Conservation (phyloP, 2,329 filamentous ascomycete species). For the Aureobasidium zeae region DNA sequence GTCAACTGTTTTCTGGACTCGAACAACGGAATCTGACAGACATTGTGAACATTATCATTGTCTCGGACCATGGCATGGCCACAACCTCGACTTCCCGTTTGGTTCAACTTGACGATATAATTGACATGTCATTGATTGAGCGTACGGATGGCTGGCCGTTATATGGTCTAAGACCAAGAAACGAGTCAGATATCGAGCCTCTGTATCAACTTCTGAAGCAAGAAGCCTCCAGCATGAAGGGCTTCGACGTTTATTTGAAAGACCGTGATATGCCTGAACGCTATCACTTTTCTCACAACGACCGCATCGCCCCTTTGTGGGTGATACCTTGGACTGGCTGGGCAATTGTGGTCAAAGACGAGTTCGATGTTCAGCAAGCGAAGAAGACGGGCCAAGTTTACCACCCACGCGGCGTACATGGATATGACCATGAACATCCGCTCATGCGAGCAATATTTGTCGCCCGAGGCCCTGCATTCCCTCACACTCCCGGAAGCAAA, state of each 20-base stretch:
- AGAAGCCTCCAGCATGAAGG: conserved; percentile 53
- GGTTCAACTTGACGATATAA: conserved; percentile 80
- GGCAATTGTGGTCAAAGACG: conserved; percentile 73
- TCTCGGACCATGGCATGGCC: conserved; percentile 97
- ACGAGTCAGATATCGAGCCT: conserved; percentile 52
- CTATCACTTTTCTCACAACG: conserved; percentile 83
- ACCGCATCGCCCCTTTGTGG: conserved; percentile 90
- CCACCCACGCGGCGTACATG: conserved; percentile 75
- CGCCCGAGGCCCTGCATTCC: conserved; percentile 84
- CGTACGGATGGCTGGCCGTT: conserved; percentile 92
- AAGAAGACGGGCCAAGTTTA: conserved; percentile 58
- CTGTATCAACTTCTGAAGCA: conserved; percentile 55
- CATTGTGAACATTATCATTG: conserved; percentile 90
- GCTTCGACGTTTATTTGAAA: conserved; percentile 78
- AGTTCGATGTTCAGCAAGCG: conserved; percentile 65
- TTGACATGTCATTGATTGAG: conserved; percentile 67
- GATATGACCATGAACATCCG: conserved; percentile 89
- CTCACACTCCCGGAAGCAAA: conserved; percentile 70
- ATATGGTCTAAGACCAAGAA: conserved; percentile 75
- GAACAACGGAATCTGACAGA: conserved; percentile 73
- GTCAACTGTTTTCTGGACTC: conserved; percentile 63
- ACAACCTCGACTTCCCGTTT: conserved; percentile 73
- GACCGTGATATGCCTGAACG: conserved; percentile 82
- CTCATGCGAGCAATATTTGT: conserved; percentile 95
- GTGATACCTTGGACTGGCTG: conserved; percentile 86